Conservation (phyloP, 2,329 filamentous ascomycete species). For the Eurotiales sp. region DNA sequence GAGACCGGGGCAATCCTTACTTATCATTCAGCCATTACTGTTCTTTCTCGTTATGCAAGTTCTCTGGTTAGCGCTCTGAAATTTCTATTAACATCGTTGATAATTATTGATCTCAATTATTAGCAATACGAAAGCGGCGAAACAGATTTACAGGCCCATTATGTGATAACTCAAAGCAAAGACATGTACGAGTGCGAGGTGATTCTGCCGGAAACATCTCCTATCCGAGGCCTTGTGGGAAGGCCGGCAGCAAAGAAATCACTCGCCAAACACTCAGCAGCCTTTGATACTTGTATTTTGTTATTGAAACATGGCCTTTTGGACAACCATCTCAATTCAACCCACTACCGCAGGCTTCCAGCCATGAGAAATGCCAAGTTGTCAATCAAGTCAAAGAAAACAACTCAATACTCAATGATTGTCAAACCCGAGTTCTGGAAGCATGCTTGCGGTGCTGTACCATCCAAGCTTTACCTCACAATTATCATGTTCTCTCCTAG, state of each 20-base stretch:
- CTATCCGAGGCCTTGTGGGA: conserved; percentile 65
- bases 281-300: conserved; percentile 74
- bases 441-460: conserved; percentile 39
- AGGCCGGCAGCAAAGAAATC: conserved; percentile 64
- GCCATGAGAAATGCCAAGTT: conserved; percentile 82
- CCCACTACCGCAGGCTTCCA: conserved; percentile 67
- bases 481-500: conserved; percentile 58
- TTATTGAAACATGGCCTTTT: conserved; percentile 65
- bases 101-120: conserved; percentile 14
- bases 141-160: conserved; percentile 50
- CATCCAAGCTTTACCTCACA: conserved; percentile 58
- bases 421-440: conserved; percentile 75
- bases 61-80: conserved; percentile 55
- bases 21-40: conserved; percentile 66
- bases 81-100: background rate
- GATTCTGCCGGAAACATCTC: conserved; percentile 70
- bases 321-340: conserved; percentile 70
- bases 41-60: conserved; percentile 70
- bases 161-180: conserved; percentile 56
- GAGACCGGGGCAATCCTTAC: conserved; percentile 74
- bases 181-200: conserved; percentile 72
- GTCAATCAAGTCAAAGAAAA: conserved; percentile 75
- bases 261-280: conserved; percentile 80
- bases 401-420: conserved; percentile 69
- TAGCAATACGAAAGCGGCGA: conserved; percentile 49